A percentile compares a stretch with the other conserved stretches of the same genome.
phyloP scores from a whole-genome alignment of 768 basidiomycete genomes.

The Psilocybe cyanescens region DNA sequence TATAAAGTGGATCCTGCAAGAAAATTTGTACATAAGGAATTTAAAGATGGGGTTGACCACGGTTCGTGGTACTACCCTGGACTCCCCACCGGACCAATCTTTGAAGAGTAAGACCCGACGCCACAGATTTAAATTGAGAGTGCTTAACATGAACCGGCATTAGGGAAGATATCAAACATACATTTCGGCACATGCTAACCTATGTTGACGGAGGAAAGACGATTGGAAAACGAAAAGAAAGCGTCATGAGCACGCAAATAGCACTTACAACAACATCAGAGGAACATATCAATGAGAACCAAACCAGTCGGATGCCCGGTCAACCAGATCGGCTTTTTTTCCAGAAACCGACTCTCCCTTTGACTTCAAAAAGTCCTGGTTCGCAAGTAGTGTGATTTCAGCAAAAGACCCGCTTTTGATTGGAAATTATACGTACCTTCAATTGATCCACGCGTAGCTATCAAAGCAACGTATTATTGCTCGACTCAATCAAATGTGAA shows the following conservation, averaged over 20 bases:
- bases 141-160: background rate
- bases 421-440: constrained; percentile 51
- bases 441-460: constrained; percentile 81
- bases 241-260: background rate
- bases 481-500: constrained; percentile 9
- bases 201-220: background rate
- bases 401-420: constrained; percentile 7
- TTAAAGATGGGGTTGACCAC: too few relatives aligned
- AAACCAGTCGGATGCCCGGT: constrained; percentile 69
- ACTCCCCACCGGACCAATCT: too few relatives aligned
- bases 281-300: constrained; percentile 34
- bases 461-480: constrained; percentile 13
- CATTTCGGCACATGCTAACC: background rate
- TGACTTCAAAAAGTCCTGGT: constrained; percentile 72
- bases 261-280: background rate
- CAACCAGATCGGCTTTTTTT: constrained; percentile 73
- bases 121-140: background rate
- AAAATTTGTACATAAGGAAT: too few relatives aligned
- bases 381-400: background rate
- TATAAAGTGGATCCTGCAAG: too few relatives aligned
- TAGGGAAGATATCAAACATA: background rate
- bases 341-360: constrained; percentile 67
- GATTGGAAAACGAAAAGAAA: background rate
- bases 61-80: too few relatives aligned
- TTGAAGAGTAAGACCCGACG: background rate